These are phyloP conservation scores for Ganoderma meredithae DNA, from an alignment of 1,284 basidiomycete genomes.

Conservation along the genomic window DNA sequence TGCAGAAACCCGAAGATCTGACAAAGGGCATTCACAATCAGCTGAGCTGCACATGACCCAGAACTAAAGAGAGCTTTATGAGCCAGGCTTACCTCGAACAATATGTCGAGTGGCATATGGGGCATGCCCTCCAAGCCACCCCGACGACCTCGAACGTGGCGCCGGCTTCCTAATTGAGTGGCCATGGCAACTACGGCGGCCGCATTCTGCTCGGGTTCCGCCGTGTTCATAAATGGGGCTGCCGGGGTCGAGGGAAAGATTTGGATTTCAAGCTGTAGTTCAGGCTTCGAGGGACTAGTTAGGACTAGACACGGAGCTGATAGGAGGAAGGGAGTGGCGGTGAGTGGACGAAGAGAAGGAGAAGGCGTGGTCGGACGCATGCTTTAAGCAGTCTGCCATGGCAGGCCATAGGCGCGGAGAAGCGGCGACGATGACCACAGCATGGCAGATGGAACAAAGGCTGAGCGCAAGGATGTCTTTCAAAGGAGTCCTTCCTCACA, in stretches of 20 bases:
- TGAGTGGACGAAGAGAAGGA: background rate
- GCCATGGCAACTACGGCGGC: background rate
- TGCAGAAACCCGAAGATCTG: conserved; percentile 28
- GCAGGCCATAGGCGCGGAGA: background rate
- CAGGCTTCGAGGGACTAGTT: background rate
- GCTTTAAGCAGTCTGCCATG: background rate
- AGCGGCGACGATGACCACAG: background rate
- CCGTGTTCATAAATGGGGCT: background rate
- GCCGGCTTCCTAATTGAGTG: background rate
- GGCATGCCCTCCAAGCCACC: conserved; percentile 31
- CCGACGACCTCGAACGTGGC: conserved; percentile 20
- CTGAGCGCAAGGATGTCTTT: background rate
- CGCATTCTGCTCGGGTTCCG: background rate
- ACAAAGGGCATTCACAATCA: background rate
- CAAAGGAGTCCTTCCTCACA: background rate
- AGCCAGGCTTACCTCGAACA: conserved; percentile 29
- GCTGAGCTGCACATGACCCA: background rate
- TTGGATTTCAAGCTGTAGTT: background rate
- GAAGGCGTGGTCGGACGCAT: background rate
- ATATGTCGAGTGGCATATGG: conserved; percentile 37
- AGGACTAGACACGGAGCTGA: background rate
- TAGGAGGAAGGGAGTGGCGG: background rate
- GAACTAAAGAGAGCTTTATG: background rate
- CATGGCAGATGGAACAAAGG: conserved; percentile 6
- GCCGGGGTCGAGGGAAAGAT: background rate